These are phyloP conservation scores for Meyerozyma sp. DNA, from an alignment of 1,139 yeast species.

Conservation along the genomic window DNA sequence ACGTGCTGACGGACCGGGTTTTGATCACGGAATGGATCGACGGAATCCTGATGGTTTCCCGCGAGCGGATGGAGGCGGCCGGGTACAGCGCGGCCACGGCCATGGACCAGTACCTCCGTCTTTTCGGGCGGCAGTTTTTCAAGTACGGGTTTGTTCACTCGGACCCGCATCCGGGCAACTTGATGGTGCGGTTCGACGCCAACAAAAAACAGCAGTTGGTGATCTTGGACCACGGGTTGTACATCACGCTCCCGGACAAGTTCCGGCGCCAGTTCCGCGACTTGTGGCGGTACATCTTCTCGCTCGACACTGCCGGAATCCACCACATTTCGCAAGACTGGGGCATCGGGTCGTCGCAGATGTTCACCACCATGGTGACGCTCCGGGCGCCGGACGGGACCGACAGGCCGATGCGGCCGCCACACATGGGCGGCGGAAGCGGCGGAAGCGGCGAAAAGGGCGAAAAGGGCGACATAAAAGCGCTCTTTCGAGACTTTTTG, in stretches of 20 bases:
- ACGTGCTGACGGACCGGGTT: conserved; percentile 44
- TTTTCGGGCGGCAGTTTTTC: conserved; percentile 67
- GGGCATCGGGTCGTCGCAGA: conserved; percentile 69
- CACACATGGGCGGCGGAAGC: conserved; percentile 5
- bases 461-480: conserved; percentile 11
- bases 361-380: conserved; percentile 57
- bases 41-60: conserved; percentile 52
- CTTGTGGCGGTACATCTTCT: conserved; percentile 61
- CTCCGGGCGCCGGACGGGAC: conserved; percentile 36
- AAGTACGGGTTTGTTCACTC: conserved; percentile 74
- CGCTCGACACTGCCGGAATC: conserved; percentile 46
- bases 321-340: conserved; percentile 47
- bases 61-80: conserved; percentile 32
- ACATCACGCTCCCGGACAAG: conserved; percentile 45
- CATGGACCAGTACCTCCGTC: conserved; percentile 48
- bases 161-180: conserved; percentile 82
- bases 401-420: conserved; percentile 2
- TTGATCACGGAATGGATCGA: conserved; percentile 74
- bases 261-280: conserved; percentile 54
- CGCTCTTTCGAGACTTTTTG: conserved; percentile 38
- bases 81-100: conserved; percentile 39
- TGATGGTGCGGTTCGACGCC: conserved; percentile 44
- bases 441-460: too few relatives aligned
- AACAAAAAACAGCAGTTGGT: conserved; percentile 54
- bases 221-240: conserved; percentile 71